Base-by-base conservation (phyloP, 805 yeast genomes). In the Priceomyces medius region DNA sequence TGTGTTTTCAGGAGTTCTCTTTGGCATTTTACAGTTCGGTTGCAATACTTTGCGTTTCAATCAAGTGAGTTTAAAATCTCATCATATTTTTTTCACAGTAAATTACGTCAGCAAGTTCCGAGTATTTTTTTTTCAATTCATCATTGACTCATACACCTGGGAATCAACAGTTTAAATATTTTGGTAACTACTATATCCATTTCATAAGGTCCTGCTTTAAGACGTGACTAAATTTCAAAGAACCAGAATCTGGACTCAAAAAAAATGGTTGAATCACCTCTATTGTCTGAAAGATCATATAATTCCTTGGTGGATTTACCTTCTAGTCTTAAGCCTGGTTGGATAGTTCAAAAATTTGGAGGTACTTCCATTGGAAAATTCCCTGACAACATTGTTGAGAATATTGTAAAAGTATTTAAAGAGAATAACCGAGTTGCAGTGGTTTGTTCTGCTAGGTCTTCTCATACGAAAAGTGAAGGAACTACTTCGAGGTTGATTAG, bases 331-430 rank as follows among this genome's bases (percentile, higher is more conserved):
- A 39, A 42, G 6, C 37, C 48, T 2, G 70, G 70, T 7, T 71
- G 76, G 76, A 50, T 70, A 31, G 56, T 93, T 5, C 99, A 93
- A 63, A 93, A 93, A 64, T 93, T 88, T 56, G 99, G 99, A 37
- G 99, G 99, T 40, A 93, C 99, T 12, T 83, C 93, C 35, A 97
- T 93, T 23, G 99, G 99, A 17, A 93, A 93, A 61, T 90, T 93
- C 63, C 87, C 97, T 7, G 81, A 76, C 38, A 77, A 83, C 49
- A 93, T 93, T 41, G 89, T 88, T 20, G 85, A 85, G 45, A 87
- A 88, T 50, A 88, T 93, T 37, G 86, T 93, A 36, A 80, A 80
- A 55, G 78, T 72, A 18, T 88, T 80, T 58, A 69, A 81, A 26
- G 65, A 75, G 29, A 66, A 68, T 35, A 74, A 74, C 50, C 75